Conservation (phyloP, 1,284 basidiomycete genomes). For the Papiliotrema laurentii region DNA sequence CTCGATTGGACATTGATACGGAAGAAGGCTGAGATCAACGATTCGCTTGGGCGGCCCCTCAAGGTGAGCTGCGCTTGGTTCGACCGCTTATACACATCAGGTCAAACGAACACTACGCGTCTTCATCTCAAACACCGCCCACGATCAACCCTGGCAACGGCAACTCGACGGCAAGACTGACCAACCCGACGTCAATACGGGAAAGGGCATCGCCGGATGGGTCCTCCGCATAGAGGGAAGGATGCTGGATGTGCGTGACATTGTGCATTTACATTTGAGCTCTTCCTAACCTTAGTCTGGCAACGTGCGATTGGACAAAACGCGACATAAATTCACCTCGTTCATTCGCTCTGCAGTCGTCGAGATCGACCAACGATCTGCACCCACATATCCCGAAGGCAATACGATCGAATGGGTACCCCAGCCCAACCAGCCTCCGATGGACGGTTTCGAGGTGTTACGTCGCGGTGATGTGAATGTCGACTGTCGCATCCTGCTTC, state of each 20-base stretch:
- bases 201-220: conserved; percentile 86
- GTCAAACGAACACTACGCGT: conserved; percentile 79
- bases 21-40: conserved; percentile 84
- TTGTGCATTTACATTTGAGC: too few species aligned
- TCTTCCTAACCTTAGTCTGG: conserved; percentile 34
- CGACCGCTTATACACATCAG: conserved; percentile 50
- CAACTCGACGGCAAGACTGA: conserved; percentile 27
- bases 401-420: conserved; percentile 50
- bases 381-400: conserved; percentile 69
- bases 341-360: conserved; percentile 79
- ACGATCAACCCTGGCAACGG: conserved; percentile 77
- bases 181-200: conserved; percentile 54
- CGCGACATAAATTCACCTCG: conserved; percentile 75
- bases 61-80: conserved; percentile 32
- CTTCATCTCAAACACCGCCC: conserved; percentile 83
- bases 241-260: conserved; percentile 56
- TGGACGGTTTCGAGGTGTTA: conserved; percentile 86
- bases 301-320: conserved; percentile 66
- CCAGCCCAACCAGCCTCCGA: conserved; percentile 61
- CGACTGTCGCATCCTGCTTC: conserved; percentile 71
- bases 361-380: conserved; percentile 76
- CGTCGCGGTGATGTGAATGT: conserved; percentile 75
- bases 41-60: conserved; percentile 57
- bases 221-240: conserved; percentile 83
- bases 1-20: conserved; percentile 93